Base-by-base conservation (phyloP, 305 asterid genomes). In the Ilex paraguariensis region DNA sequence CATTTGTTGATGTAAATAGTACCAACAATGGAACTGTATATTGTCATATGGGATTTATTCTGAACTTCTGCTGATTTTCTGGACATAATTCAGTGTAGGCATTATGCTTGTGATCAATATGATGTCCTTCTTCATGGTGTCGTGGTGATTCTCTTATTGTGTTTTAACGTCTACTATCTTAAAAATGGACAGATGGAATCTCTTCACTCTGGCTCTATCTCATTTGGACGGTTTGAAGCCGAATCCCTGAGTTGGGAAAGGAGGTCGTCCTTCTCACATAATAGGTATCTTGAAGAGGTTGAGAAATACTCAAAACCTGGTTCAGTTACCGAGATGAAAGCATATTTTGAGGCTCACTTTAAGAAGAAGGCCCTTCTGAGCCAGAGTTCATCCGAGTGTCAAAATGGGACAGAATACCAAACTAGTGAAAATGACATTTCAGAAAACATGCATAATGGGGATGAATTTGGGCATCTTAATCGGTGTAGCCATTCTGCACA, bases 191-290 rank as follows among this genome's bases (percentile, higher is more conserved):
- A 89, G 97, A 81, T 74, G 7, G 83, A 80, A 67, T 77, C 82
- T n/a, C 59, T 87, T 16, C 87, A 70, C 64, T 90, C 90, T 10
- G 97, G 95, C 49, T 90, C 95, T 51, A 81, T 90, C 73, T 90
- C 97, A 42, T 90, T 87, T 56, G 97, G 95, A 71, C 81, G 95
- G 73, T 90, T 80, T 61, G 91, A 90, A 59, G 79, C 51, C 33
- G 97, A 90, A 80, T 73, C 62, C 59, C 73, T 90, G 50, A 87
- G 95, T 75, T 90, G 97, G 97, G 97, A 90, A 71, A 81, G 90
- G 76, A 78, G 94, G 74, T 91, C 98, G 14, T 82, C 91, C 56
- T 91, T 91, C 71, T 81, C 90, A 3, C 96, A 81, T 59, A 91
- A 91, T 64, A 78, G 87, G 76, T 91, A 91, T 65, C 87, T 88